These are phyloP conservation scores for Lactarius vividus DNA, from an alignment of 768 basidiomycete genomes.

Conservation along the genomic window DNA sequence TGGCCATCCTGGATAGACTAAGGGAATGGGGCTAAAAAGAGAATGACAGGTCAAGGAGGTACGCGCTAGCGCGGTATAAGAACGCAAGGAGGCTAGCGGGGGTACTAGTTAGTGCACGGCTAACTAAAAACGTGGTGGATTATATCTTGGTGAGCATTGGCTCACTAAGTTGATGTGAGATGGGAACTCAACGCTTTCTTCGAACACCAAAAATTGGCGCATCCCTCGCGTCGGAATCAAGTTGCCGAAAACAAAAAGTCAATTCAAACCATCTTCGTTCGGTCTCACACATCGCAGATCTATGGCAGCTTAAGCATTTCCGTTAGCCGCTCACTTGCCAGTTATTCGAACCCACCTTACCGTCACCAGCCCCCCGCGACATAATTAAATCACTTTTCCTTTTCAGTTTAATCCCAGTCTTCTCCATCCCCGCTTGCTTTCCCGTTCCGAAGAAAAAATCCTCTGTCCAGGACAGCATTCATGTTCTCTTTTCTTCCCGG, in stretches of 20 bases:
- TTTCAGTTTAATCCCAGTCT: constrained; percentile 8
- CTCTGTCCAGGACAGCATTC: constrained; percentile 22
- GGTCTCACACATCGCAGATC: constrained; percentile 25
- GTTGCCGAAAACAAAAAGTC: constrained; percentile 23
- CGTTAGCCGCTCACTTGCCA: constrained; percentile 25
- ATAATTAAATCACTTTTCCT: constrained; percentile 27
- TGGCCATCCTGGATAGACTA: constrained; percentile 21
- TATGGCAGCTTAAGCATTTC: constrained; percentile 27
- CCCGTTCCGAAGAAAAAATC: constrained; percentile 22
- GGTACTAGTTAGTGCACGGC: constrained; percentile 14
- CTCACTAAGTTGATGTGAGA: constrained; percentile 17
- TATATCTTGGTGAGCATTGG: constrained; percentile 15
- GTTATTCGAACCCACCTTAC: constrained; percentile 21
- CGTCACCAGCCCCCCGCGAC: constrained; percentile 15
- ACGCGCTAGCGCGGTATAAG: constrained; percentile 17
- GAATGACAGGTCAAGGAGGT: constrained; percentile 11
- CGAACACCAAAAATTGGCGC: constrained; percentile 19
- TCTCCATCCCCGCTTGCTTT: constrained; percentile 23
- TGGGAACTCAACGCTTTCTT: constrained; percentile 21
- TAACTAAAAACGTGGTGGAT: constrained; percentile 27
- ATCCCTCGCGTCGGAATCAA: constrained; percentile 22
- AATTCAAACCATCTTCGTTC: constrained; percentile 28
- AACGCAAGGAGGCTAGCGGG: constrained; percentile 16
- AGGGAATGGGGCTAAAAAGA: constrained; percentile 18
- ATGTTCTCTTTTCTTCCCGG: constrained; percentile 11